Conservation (phyloP, 192 early-diverging fungal species). For the Coemansia umbellata region DNA sequence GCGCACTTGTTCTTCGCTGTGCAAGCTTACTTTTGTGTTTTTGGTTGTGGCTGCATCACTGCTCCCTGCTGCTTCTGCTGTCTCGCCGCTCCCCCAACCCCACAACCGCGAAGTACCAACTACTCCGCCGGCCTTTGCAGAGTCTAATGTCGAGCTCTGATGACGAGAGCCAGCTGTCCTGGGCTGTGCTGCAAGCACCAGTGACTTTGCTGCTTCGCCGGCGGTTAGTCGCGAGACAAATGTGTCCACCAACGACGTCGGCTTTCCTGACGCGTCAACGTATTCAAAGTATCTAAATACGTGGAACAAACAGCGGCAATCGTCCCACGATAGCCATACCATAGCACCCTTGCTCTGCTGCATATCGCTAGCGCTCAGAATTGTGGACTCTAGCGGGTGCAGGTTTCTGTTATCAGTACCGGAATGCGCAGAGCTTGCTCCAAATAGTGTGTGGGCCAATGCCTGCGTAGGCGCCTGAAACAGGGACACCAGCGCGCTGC, state of each 20-base stretch:
- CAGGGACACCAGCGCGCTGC: slow-evolving; percentile 22
- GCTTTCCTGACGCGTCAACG: slow-evolving; percentile 33
- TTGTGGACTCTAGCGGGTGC: slow-evolving; percentile 13
- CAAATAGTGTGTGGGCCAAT: slow-evolving; percentile 23
- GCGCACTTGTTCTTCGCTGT: slow-evolving; percentile 13
- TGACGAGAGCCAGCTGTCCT: neutral
- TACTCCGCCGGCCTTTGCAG: neutral
- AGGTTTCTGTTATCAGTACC: slow-evolving; percentile 2
- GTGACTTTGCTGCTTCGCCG: slow-evolving; percentile 16
- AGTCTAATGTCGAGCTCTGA: neutral
- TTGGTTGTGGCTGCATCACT: neutral
- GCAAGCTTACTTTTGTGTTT: neutral
- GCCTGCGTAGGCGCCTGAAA: slow-evolving; percentile 32
- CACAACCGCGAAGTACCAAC: slow-evolving; percentile 8
- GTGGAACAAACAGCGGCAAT: slow-evolving; percentile 29
- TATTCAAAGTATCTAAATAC: slow-evolving; percentile 40
- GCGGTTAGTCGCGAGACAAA: slow-evolving; percentile 36
- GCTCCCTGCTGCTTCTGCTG: neutral
- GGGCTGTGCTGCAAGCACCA: neutral
- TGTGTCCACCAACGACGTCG: slow-evolving; percentile 36
- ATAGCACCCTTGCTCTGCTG: slow-evolving; percentile 4
- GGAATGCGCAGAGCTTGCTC: neutral
- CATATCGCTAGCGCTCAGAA: slow-evolving; percentile 1
- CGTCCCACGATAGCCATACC: slow-evolving; percentile 50
- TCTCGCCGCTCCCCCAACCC: neutral